Base-by-base conservation (phyloP, 129 eudicot species). In the Helianthus tuberosus region DNA sequence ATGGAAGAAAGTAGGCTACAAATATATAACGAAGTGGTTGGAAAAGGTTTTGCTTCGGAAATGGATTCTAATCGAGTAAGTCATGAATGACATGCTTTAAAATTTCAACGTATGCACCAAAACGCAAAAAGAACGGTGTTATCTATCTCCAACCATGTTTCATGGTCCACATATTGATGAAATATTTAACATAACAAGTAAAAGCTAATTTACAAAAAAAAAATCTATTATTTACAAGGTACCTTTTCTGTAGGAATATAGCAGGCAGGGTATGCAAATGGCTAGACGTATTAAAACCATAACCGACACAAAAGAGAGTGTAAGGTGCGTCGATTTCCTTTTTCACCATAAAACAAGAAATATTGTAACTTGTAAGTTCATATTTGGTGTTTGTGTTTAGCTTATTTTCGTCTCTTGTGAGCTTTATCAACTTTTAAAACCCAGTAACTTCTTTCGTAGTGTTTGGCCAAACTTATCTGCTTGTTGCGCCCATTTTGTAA, bases 1-100 rank as follows among this genome's bases (percentile, higher is more conserved):
- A 14, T 85, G 83, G 99, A 91, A 85, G 92, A 85, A 72, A 84
- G 64, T 74, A 88, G 97, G 79, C 72, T 78, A 53, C 82, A 79
- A 66, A 76, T 71, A 65, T 95, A 84, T 57, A 86, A 80, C 36
- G 90, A 87, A 76, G 52, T 89, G 65, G 75, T 68, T 72, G 77
- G 83, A 41, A 76, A 80, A 73, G 85, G 82, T 64, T 80, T 85
- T 80, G 76, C 68, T 15, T 62, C 62, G 50, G 78, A 82, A 48
- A 51, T 80, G 74, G 81, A 81, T 64, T 69, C 85, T 11, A 78
- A 77, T 75, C 77, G 38, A 85, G 98, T 93, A 84, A 73, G 70
- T 66, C 74, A 69, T 49, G 12, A 14, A 48, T 77, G 51, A 15
- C 81, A 36, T 58, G 69, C 65, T 61, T 77, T 64, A 64, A 67